Evolutionary conservation across 2,329 filamentous ascomycete species (phyloP).

Genomic region (Monilinia fructicola): DNA sequence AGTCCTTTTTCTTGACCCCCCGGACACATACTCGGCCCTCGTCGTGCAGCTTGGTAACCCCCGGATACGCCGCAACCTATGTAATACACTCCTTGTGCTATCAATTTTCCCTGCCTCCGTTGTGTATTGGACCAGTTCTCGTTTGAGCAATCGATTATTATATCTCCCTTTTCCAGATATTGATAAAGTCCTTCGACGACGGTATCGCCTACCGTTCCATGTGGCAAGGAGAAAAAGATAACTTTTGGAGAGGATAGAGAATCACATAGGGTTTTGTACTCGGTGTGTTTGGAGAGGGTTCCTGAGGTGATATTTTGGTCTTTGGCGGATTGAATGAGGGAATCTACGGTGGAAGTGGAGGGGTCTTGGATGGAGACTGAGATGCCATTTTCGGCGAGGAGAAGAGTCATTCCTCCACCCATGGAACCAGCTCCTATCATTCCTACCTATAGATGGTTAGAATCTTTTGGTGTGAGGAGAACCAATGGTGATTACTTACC

Average conservation of each 20-base stretch:
- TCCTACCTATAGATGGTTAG: slow-evolving; percentile 44
- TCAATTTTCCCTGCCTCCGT: slow-evolving; percentile 57
- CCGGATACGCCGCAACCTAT: slow-evolving; percentile 68
- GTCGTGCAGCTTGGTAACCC: slow-evolving; percentile 65
- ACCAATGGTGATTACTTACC: background rate
- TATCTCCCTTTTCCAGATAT: slow-evolving; percentile 59
- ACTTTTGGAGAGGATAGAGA: slow-evolving; percentile 50
- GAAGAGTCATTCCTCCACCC: slow-evolving; percentile 56
- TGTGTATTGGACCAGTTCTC: slow-evolving; percentile 67
- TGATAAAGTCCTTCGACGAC: slow-evolving; percentile 42
- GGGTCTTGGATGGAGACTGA: slow-evolving; percentile 57
- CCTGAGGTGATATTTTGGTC: slow-evolving; percentile 31
- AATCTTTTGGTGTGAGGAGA: background rate
- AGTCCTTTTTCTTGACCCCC: slow-evolving; percentile 59
- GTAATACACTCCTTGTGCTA: slow-evolving; percentile 59
- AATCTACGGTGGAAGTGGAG: slow-evolving; percentile 46
- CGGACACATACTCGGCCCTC: slow-evolving; percentile 67
- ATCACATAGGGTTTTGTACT: slow-evolving; percentile 47
- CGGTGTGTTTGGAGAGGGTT: slow-evolving; percentile 40
- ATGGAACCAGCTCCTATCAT: slow-evolving; percentile 60
- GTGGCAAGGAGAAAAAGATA: slow-evolving; percentile 54
- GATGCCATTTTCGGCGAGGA: slow-evolving; percentile 57
- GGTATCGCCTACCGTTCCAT: slow-evolving; percentile 45
- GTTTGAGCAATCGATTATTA: slow-evolving; percentile 68
- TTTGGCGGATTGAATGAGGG: slow-evolving; percentile 42